These are phyloP conservation scores for Lecanosticta acicola DNA, from an alignment of 2,329 filamentous ascomycete species.

Conservation along the genomic window DNA sequence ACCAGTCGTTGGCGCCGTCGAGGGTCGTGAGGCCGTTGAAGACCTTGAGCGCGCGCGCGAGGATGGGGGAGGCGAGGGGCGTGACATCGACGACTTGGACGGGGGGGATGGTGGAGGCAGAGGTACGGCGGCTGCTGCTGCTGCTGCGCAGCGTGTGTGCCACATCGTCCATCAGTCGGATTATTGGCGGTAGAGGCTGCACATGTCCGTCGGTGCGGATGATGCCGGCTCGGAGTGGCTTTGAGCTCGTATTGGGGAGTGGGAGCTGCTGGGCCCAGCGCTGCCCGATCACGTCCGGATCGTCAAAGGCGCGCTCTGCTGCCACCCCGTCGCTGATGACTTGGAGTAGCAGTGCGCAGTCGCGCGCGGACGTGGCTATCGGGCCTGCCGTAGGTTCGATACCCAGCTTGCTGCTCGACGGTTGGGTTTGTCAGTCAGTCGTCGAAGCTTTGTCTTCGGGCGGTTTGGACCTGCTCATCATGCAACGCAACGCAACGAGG, in stretches of 20 bases:
- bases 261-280: slow-evolving; percentile 33
- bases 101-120: slow-evolving; percentile 24
- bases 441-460: no score
- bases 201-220: slow-evolving; percentile 47
- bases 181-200: slow-evolving; percentile 49
- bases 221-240: slow-evolving; percentile 42
- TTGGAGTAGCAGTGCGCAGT: slow-evolving; percentile 51
- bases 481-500: no score
- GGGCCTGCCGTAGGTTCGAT: slow-evolving; percentile 44
- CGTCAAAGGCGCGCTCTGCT: slow-evolving; percentile 48
- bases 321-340: slow-evolving; percentile 49
- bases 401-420: slow-evolving; percentile 42
- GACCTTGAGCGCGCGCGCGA: slow-evolving; percentile 52
- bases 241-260: slow-evolving; percentile 19
- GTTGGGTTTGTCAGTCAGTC: no score
- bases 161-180: slow-evolving; percentile 43
- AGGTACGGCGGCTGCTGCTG: slow-evolving; percentile 10
- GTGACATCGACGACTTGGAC: slow-evolving; percentile 55
- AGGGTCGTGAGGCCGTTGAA: slow-evolving; percentile 55
- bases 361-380: slow-evolving; percentile 44
- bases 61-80: slow-evolving; percentile 43
- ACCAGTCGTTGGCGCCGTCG: slow-evolving; percentile 52
- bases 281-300: slow-evolving; percentile 40
- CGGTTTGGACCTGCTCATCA: no score
- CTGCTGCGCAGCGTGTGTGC: slow-evolving; percentile 29